Percentiles rank a stretch among this genome's conserved stretches.
Conservation (phyloP, 495 filamentous ascomycete genomes). For the Annulohypoxylon moriforme region DNA sequence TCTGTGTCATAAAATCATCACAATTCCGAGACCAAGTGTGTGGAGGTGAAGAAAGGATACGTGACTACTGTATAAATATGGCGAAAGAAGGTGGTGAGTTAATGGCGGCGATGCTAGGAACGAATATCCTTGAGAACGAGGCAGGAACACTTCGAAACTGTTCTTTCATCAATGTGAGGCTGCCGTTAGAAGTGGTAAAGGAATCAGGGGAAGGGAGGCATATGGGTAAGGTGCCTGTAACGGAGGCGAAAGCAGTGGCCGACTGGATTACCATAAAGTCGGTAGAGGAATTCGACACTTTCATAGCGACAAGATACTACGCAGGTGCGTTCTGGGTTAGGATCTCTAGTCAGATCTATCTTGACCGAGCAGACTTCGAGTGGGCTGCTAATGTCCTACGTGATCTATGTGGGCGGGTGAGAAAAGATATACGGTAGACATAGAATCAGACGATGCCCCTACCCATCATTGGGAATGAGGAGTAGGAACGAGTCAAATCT, state of each 20-base stretch:
- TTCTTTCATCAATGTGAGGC: slow-evolving; percentile 71
- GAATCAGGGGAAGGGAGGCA: slow-evolving; percentile 41
- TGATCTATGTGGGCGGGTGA: slow-evolving; percentile 70
- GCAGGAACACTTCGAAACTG: slow-evolving; percentile 48
- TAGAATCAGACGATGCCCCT: not conserved
- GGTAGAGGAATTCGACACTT: slow-evolving; percentile 73
- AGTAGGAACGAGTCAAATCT: not conserved
- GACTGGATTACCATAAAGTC: slow-evolving; percentile 67
- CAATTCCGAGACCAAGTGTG: slow-evolving; percentile 73
- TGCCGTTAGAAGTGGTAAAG: slow-evolving; percentile 65
- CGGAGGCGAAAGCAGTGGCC: slow-evolving; percentile 51
- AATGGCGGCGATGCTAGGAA: slow-evolving; percentile 69
- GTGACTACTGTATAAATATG: slow-evolving; percentile 65
- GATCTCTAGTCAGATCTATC: slow-evolving; percentile 81
- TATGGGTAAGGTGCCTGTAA: slow-evolving; percentile 30
- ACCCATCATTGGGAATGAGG: not conserved
- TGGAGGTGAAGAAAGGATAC: slow-evolving; percentile 78
- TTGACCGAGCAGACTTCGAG: slow-evolving; percentile 82
- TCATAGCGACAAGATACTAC: slow-evolving; percentile 73
- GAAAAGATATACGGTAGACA: slow-evolving; percentile 58
- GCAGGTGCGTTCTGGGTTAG: slow-evolving; percentile 73
- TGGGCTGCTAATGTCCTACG: slow-evolving; percentile 71
- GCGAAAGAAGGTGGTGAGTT: slow-evolving; percentile 67
- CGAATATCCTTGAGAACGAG: slow-evolving; percentile 72
- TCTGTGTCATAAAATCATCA: slow-evolving; percentile 73